A percentile compares a stretch with the other conserved stretches of the same genome.
Conservation (phyloP, 2,329 filamentous ascomycete genomes). For the Fusarium foetens region DNA sequence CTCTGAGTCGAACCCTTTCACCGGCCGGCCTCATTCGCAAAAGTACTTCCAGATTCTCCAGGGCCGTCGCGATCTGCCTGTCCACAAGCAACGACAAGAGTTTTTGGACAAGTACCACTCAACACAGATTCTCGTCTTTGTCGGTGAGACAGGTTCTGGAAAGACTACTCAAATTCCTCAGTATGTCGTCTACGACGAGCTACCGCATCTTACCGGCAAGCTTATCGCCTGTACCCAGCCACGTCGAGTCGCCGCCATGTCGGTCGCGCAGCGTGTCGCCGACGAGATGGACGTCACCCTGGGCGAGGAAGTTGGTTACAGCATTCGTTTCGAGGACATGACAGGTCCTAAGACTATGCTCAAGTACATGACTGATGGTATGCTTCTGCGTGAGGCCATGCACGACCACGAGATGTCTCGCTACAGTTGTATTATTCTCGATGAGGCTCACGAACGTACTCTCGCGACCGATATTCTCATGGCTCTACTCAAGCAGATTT, state of each 20-base stretch:
- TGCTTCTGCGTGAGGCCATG: conserved; percentile 96
- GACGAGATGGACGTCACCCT: conserved; percentile 94
- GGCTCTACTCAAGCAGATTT: conserved; percentile 93
- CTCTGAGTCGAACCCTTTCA: conserved; percentile 87
- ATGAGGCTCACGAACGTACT: conserved; percentile 98
- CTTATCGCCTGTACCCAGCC: conserved; percentile 98
- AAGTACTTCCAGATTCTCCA: conserved; percentile 93
- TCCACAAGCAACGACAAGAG: conserved; percentile 91
- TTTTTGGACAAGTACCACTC: conserved; percentile 94
- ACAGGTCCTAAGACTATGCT: conserved; percentile 89
- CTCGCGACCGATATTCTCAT: conserved; percentile 97
- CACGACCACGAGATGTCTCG: conserved; percentile 90
- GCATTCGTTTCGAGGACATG: conserved; percentile 97
- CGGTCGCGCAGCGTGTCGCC: conserved; percentile 96
- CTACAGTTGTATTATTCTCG: conserved; percentile 97
- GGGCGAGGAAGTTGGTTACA: conserved; percentile 96
- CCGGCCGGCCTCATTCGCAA: conserved; percentile 76
- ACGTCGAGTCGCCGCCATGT: conserved; percentile 97
- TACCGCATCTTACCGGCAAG: conserved; percentile 86
- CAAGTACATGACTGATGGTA: conserved; percentile 99
- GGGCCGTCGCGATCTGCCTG: conserved; percentile 84
- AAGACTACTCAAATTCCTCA: conserved; percentile 99
- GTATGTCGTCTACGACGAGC: conserved; percentile 96
- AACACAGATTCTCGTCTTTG: conserved; percentile 96
- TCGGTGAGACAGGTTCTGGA: conserved; percentile 98